Conservation (phyloP, 2,329 filamentous ascomycete species). For the Bretziella fagacearum region DNA sequence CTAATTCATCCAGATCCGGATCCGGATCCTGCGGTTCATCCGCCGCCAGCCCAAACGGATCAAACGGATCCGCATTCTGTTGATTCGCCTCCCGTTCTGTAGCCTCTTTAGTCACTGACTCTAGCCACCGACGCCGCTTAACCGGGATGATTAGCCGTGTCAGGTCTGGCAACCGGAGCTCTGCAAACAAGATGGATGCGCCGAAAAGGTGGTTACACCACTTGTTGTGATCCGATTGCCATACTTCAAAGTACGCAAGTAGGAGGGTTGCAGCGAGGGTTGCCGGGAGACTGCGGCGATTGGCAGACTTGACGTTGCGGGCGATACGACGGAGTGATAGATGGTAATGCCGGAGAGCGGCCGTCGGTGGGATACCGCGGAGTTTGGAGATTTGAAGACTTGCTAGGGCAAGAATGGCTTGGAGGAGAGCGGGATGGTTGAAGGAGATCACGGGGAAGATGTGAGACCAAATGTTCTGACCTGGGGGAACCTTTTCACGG, state of each 20-base stretch:
- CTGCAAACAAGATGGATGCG: slow-evolving; percentile 61
- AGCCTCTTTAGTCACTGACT: slow-evolving; percentile 22
- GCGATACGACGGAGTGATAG: slow-evolving; percentile 65
- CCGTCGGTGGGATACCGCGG: slow-evolving; percentile 54
- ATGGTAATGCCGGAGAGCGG: slow-evolving; percentile 83
- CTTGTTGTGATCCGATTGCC: slow-evolving; percentile 84
- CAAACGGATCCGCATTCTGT: slow-evolving; percentile 15
- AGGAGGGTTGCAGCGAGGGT: slow-evolving; percentile 80
- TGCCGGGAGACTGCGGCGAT: slow-evolving; percentile 53
- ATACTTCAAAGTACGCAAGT: slow-evolving; percentile 83
- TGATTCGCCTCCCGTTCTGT: slow-evolving; percentile 15
- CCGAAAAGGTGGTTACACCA: slow-evolving; percentile 90
- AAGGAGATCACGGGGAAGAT: slow-evolving; percentile 72
- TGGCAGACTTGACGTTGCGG: slow-evolving; percentile 52
- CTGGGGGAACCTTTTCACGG: slow-evolving; percentile 31
- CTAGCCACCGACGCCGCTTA: slow-evolving; percentile 30
- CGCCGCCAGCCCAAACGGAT: slow-evolving; percentile 18
- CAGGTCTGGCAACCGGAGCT: slow-evolving; percentile 63
- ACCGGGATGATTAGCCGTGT: slow-evolving; percentile 52
- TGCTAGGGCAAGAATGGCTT: slow-evolving; percentile 75
- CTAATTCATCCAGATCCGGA: slow-evolving; percentile 24
- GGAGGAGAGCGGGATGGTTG: slow-evolving; percentile 69
- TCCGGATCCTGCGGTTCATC: slow-evolving; percentile 16
- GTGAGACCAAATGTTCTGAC: slow-evolving; percentile 52
- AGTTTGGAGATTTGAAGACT: slow-evolving; percentile 79